phyloP scores from a whole-genome alignment of 257 asterid genomes.

The Parsonsia alboflavescens region DNA sequence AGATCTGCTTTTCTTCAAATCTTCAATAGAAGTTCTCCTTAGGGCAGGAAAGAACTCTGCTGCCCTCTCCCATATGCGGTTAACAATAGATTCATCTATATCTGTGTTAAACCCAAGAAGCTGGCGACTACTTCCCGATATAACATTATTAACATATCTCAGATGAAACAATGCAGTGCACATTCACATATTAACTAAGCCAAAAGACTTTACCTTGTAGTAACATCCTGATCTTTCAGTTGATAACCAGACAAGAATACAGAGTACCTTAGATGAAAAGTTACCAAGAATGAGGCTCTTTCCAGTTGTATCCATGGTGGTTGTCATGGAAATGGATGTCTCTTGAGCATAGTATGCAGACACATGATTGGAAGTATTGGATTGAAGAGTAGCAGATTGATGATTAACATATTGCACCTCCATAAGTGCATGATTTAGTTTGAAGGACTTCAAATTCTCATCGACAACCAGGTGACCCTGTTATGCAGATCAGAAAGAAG shows the following conservation, averaged over 20 bases:
- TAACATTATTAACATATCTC: constrained; percentile 6
- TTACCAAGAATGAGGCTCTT: constrained; percentile 73
- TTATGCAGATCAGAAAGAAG: constrained; percentile 23
- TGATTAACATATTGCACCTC: constrained; percentile 80
- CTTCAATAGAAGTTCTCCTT: constrained; percentile 47
- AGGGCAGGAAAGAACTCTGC: constrained; percentile 72
- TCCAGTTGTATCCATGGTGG: constrained; percentile 81
- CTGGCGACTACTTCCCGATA: constrained; percentile 91
- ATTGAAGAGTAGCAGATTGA: constrained; percentile 46
- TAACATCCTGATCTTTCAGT: neutral
- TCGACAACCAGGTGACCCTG: constrained; percentile 91
- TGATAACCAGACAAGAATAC: neutral
- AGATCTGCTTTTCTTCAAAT: constrained; percentile 54
- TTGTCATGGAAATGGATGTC: constrained; percentile 86
- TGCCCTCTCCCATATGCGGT: constrained; percentile 79
- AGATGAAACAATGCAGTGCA: neutral
- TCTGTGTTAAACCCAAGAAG: constrained; percentile 68
- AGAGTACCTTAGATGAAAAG: constrained; percentile 7
- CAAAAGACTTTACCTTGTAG: neutral
- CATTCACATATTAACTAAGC: neutral
- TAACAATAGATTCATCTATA: constrained; percentile 61
- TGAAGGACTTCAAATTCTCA: constrained; percentile 62
- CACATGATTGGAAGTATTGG: constrained; percentile 30
- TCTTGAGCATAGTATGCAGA: constrained; percentile 40
- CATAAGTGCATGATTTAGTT: constrained; percentile 94